A percentile compares a stretch with the other conserved stretches of the same genome.
These are phyloP conservation scores for Phytophthora capsici DNA, from an alignment of 352 stramenopile genomes.

Conservation along the genomic window DNA sequence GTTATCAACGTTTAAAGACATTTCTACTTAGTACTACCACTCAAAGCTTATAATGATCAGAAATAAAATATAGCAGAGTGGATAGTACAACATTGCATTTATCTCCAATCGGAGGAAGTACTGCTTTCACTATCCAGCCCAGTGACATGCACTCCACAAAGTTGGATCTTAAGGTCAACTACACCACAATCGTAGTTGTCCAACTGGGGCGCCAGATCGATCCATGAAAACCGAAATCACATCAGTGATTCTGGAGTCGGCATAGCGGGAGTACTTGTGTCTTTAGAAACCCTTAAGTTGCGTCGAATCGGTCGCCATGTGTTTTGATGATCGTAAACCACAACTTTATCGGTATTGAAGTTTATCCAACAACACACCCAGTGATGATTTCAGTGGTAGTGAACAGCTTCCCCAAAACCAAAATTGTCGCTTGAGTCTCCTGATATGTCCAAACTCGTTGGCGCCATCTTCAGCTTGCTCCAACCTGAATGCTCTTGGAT, in stretches of 20 bases:
- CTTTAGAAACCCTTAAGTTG: slow-evolving; percentile 1
- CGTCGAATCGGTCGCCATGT: not conserved
- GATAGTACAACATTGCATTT: too few relatives aligned
- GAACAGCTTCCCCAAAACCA: slow-evolving; percentile 1
- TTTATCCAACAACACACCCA: slow-evolving; percentile 7
- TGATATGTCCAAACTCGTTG: not conserved
- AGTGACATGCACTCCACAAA: not conserved
- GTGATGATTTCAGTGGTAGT: slow-evolving; percentile 12
- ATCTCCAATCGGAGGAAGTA: too few relatives aligned
- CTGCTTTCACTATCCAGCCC: slow-evolving; percentile 1
- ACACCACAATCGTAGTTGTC: slow-evolving; percentile 17
- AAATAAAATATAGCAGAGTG: too few relatives aligned
- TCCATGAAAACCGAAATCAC: not conserved
- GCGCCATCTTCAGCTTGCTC: not conserved
- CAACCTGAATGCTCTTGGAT: slow-evolving; percentile 3
- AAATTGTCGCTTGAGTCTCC: too few relatives aligned
- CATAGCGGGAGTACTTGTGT: not conserved
- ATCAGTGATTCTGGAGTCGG: slow-evolving; percentile 1
- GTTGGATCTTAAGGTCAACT: slow-evolving; percentile 1
- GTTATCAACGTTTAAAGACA: too few relatives aligned
- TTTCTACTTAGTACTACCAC: too few relatives aligned
- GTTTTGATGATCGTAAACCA: not conserved
- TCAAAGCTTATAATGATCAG: too few relatives aligned
- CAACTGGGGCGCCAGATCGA: not conserved
- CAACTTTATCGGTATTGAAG: not conserved